Conservation (phyloP, 192 early-diverging fungal genomes). For the Dispira parvispora region DNA sequence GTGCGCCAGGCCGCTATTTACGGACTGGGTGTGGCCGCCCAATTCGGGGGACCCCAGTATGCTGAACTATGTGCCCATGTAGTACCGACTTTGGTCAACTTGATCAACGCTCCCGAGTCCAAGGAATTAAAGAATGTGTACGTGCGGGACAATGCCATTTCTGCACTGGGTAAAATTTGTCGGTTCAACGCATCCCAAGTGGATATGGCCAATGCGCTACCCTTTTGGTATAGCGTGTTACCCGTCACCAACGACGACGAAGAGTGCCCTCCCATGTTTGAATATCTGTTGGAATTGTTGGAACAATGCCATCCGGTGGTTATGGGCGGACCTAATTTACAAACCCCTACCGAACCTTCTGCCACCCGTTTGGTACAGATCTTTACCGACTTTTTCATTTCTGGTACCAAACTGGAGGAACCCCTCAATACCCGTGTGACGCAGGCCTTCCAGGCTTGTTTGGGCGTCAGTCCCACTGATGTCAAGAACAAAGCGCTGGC, state of each 20-base stretch:
- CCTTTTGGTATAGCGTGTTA: constrained; percentile 59
- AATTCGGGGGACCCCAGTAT: constrained; percentile 74
- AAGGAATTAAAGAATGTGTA: constrained; percentile 56
- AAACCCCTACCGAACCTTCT: not conserved
- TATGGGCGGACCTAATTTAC: not conserved
- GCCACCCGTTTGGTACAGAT: constrained; percentile 1
- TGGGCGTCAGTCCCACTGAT: not conserved
- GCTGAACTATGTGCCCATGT: constrained; percentile 45
- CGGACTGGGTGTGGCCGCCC: constrained; percentile 80
- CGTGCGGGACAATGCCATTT: constrained; percentile 85
- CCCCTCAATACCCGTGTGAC: not conserved
- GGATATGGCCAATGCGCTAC: constrained; percentile 33
- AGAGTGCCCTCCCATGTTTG: constrained; percentile 63
- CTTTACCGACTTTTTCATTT: not conserved
- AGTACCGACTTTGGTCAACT: constrained; percentile 38
- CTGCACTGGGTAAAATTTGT: constrained; percentile 83
- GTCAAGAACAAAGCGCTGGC: not conserved
- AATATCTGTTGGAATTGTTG: constrained; percentile 56
- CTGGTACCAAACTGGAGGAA: not conserved
- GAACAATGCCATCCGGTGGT: constrained; percentile 17
- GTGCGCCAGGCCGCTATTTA: constrained; percentile 90
- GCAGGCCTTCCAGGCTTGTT: constrained; percentile 5
- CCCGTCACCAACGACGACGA: constrained; percentile 81
- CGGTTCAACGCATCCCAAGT: constrained; percentile 43
- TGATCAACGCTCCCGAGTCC: constrained; percentile 58